phyloP scores from a whole-genome alignment of 192 early-diverging fungal species.

The Coemansia sp. region DNA sequence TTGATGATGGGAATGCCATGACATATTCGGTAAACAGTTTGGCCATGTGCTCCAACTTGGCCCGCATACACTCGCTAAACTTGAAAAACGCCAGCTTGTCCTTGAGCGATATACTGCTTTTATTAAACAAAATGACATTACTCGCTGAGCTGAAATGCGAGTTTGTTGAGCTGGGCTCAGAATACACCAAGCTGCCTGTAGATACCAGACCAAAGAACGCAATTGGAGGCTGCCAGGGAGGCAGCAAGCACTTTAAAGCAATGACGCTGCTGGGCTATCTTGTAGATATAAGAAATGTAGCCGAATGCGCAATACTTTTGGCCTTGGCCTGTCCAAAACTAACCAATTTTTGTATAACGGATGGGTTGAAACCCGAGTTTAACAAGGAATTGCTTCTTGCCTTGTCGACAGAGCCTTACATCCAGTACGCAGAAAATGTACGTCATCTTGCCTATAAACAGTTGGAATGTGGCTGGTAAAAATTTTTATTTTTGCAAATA shows the following conservation, averaged over 20 bases:
- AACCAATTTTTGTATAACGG: background rate
- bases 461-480: background rate
- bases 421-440: background rate
- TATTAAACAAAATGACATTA: background rate
- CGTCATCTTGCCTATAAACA: background rate
- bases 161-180: background rate
- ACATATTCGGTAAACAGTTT: background rate
- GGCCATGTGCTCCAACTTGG: constrained; percentile 1
- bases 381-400: background rate
- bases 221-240: background rate
- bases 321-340: constrained; percentile 2
- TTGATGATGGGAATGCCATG: background rate
- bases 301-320: background rate
- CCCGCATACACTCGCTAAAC: background rate
- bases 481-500: background rate
- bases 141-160: constrained; percentile 1
- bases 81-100: constrained; percentile 2
- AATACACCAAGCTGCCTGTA: background rate
- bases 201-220: background rate
- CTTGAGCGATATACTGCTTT: background rate
- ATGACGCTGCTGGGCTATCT: background rate
- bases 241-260: background rate
- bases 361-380: background rate
- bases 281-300: background rate
- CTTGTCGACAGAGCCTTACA: background rate